These are phyloP conservation scores for Roridomyces roridus DNA, from an alignment of 768 basidiomycete species.

Conservation along the genomic window DNA sequence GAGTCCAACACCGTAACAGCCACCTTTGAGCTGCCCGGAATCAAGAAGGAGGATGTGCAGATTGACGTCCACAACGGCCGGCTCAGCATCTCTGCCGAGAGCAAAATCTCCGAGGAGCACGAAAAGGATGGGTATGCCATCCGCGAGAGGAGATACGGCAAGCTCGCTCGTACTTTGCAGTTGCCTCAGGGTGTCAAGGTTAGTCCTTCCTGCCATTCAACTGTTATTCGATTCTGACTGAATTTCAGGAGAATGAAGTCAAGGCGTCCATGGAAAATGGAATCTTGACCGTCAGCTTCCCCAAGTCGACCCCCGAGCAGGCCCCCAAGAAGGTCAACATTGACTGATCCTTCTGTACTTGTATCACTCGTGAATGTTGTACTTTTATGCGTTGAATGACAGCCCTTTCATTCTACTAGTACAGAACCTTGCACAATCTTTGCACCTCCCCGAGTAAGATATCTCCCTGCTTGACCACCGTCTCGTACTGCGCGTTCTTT, in stretches of 20 bases:
- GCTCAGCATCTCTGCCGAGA: slow-evolving; percentile 61
- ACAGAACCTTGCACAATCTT: slow-evolving; percentile 88
- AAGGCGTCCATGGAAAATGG: slow-evolving; percentile 58
- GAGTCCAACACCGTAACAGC: slow-evolving; percentile 60
- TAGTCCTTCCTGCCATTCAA: slow-evolving; percentile 25
- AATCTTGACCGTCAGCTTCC: slow-evolving; percentile 57
- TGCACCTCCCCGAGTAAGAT: slow-evolving; percentile 86
- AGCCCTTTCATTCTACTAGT: slow-evolving; percentile 33
- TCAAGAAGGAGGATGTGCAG: slow-evolving; percentile 57
- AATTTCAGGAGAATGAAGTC: slow-evolving; percentile 36
- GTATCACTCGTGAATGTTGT: no score
- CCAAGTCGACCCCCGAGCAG: slow-evolving; percentile 48
- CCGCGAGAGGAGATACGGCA: slow-evolving; percentile 58
- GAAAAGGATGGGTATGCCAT: slow-evolving; percentile 50
- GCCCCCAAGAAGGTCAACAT: slow-evolving; percentile 43
- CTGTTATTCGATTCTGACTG: slow-evolving; percentile 19
- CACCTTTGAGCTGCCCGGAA: slow-evolving; percentile 64
- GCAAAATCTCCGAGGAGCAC: slow-evolving; percentile 38
- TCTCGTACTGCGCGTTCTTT: slow-evolving; percentile 89
- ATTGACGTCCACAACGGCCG: slow-evolving; percentile 60
- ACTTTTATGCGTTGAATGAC: no score
- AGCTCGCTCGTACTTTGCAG: slow-evolving; percentile 52
- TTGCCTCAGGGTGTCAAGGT: slow-evolving; percentile 64
- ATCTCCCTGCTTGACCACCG: slow-evolving; percentile 93
- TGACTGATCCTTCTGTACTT: slow-evolving; percentile 25